Evolutionary conservation across 441 rosid genomes (phyloP), one percentile per base, ranked within the genome.

Genomic region (Pelargonium cotyledonis): DNA sequence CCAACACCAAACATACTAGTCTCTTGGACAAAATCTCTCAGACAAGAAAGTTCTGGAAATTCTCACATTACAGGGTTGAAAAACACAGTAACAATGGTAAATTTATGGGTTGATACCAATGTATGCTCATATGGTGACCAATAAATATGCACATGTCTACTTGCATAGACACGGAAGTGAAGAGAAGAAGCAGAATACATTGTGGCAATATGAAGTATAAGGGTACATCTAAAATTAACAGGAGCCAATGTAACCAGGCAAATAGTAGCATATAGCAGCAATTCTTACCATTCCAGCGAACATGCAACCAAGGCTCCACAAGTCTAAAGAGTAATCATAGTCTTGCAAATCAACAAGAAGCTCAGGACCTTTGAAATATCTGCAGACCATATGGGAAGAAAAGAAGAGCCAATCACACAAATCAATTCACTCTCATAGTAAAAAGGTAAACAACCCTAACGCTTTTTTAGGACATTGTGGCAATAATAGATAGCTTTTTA

Each of bases 321-420:
- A n/a, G 23, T 55, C 61, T 18, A 55, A 55, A 1, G 61, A 55
- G 21, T 55, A 93, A 84, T 93, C 98, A 81, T 93, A 47, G n/a
- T 14, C 53, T 14, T 14, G 11, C n/a, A 47, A 10, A 55, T 91
- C 98, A 53, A 93, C 93, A 68, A 93, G 95, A 66, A 93, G 93
- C 86, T 93, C 98, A 2, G 98, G 98, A 63, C 98, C 97, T 83
- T 94, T 91, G 62, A 91, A 91, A 77, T 91, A 94, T 80, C 97
- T 94, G 88, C 12, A 46, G n/a, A 14, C 14, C 51, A 14, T 10
- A 46, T 10, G 51, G 11, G 6, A 35, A 35, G 38, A 35, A 16
- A 55, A 21, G 23, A 21, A 29, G 35, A 43, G 11, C 1, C 49
- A 44, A 44, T 44, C 49, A 9, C 11, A 44, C 49, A 44, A 12